Evolutionary conservation across 176 grass and related monocot species (phyloP), one percentile per base, ranked within the genome.

Genomic region (Raddia guianensis): DNA sequence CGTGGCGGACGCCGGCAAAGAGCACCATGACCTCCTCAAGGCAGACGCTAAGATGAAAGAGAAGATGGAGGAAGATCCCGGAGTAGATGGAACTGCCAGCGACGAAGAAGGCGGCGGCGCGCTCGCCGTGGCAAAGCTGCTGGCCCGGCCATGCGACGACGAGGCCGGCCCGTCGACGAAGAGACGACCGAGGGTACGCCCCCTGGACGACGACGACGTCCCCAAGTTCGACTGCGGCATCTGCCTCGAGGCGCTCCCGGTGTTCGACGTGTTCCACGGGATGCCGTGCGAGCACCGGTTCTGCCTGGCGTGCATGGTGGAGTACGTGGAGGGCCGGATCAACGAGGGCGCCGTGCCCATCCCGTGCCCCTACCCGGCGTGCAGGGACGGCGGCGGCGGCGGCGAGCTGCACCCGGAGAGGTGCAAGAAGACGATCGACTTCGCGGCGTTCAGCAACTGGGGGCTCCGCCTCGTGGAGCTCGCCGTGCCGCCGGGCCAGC

Each of bases 351-450:
- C 18, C 54, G 49, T 84, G 59, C 66, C 71, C 14, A 40, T 91
- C 44, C 65, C 50, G 13, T 91, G 89, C 77, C 89, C 89, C 7
- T 58, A 87, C 33, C 33, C 72, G 45, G 15, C 7, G 8, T 91
- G 89, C 84, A 32, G 5, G 44, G 49, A 0, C 15, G 2, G 0
- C 0, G 48, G 12, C 0, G 57, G 12, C 0, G 33, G 19, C 46
- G 10, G 33, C 51, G 21, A 12, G 16, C 75, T 87, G 50, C 71
- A 84, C 42, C 84, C 76, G 0, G 89, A 91, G 7, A 52, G 5
- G n/a, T 91, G 89, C 85, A 83, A 84, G 57, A 80, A 70, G 52
- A 40, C 55, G 13, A 70, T 89, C n/a, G 85, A 87, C 73, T 73
- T 50, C 66, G 68, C 6, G 2, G 82, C 69, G 27, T 91, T 88